Percentiles rank a stretch among this genome's conserved stretches.
Evolutionary conservation across 768 basidiomycete species (phyloP).

Genomic region (Russula sp.): DNA sequence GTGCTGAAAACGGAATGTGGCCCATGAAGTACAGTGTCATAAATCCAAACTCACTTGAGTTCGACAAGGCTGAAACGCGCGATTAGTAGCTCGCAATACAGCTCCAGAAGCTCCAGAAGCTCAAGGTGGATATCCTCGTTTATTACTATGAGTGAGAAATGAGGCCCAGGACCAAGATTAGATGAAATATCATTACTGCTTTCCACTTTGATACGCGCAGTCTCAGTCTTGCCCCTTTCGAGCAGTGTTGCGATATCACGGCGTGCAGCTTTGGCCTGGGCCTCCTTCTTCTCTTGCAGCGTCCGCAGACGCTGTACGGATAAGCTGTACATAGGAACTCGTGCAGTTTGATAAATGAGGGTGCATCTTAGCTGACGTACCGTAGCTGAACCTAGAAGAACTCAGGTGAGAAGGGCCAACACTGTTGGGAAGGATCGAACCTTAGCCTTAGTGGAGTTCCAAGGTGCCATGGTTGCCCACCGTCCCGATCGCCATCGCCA

Average conservation of each 20-base stretch:
- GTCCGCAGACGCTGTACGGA: conserved; percentile 81
- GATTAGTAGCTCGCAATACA: conserved; percentile 90
- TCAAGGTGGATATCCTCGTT: conserved; percentile 82
- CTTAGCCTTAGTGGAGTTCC: conserved; percentile 61
- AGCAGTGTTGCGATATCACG: conserved; percentile 77
- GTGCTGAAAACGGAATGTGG: conserved; percentile 35
- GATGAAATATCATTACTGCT: conserved; percentile 46
- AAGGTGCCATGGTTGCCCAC: conserved; percentile 36
- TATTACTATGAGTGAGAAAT: conserved; percentile 45
- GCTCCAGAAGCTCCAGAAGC: conserved; percentile 83
- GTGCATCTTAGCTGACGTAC: conserved; percentile 25
- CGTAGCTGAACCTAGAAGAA: conserved; percentile 40
- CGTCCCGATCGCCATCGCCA: neutral
- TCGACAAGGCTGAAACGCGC: conserved; percentile 91
- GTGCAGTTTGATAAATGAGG: neutral
- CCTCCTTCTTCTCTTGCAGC: conserved; percentile 87
- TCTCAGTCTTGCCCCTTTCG: conserved; percentile 76
- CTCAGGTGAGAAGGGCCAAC: conserved; percentile 1
- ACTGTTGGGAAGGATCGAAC: conserved; percentile 24
- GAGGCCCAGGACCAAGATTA: conserved; percentile 18
- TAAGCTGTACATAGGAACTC: conserved; percentile 38
- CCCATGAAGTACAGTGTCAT: neutral
- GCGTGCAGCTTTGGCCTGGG: conserved; percentile 64
- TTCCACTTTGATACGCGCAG: conserved; percentile 80
- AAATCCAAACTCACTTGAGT: conserved; percentile 53